Evolutionary conservation across 2,329 filamentous ascomycete genomes (phyloP), one percentile per base, ranked within the genome.

Genomic region (Plenodomus lindquistii): DNA sequence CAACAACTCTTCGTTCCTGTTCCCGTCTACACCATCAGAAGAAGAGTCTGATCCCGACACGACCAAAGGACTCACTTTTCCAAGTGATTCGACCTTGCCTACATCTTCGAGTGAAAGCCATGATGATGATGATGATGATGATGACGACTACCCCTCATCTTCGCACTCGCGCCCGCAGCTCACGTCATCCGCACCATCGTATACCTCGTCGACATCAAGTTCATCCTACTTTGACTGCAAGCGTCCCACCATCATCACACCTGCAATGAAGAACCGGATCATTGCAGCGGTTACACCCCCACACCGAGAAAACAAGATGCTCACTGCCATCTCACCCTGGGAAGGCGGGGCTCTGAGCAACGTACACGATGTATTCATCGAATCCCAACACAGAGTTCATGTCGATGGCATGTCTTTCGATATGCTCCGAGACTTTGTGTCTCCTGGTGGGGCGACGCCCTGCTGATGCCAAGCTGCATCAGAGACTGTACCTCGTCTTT

Each of bases 391-490:
- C 3, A 52, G 66, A 11, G 62, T 72, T 13, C 54, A 59, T 10
- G 63, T 71, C 19, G 68, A 72, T 37, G 69, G 69, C 40, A 60
- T 71, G 59, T 65, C 66, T 0, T 71, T 72, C 39, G 69, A 72
- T 42, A 66, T 72, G 58, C 40, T 69, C 4, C 49, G 59, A 38
- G 63, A 69, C 46, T 60, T 70, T 13, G 49, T 57, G 16, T 52
- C 61, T 37, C 57, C 67, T 1, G 59, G 52, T 13, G 44, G 54
- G 40, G 36, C 49, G 6, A 71, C 67, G 35, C 65, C 66, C 7
- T 67, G 62, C 44, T 69, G 18, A 53, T 50, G 10, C 3, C 13
- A 9, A 7, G 10, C 27, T 11, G 10, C 27, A 6, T 31, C 27
- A n/a, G 27, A n/a, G 27, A 37, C 35, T 37, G 16, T 37, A 18